These are phyloP conservation scores for Herpotrichia juniperi DNA, from an alignment of 2,329 filamentous ascomycete genomes.

Conservation along the genomic window DNA sequence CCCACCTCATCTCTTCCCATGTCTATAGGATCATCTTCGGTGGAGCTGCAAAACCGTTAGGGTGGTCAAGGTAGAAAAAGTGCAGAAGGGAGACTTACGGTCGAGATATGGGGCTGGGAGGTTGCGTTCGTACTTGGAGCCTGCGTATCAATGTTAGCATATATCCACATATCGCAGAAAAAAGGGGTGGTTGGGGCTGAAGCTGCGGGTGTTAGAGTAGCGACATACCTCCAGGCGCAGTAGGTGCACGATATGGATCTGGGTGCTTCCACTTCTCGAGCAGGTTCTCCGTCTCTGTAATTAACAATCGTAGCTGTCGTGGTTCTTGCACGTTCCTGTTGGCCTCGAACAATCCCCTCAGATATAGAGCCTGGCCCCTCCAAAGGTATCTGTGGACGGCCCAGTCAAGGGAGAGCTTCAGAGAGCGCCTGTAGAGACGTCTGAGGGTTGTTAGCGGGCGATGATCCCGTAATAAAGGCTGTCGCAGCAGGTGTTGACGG, in stretches of 20 bases:
- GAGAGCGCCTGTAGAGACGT: slow-evolving; percentile 83
- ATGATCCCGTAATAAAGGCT: slow-evolving; percentile 14
- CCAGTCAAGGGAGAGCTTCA: slow-evolving; percentile 96
- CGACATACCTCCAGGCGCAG: slow-evolving; percentile 83
- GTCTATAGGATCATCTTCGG: slow-evolving; percentile 45
- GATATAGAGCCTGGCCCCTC: slow-evolving; percentile 95
- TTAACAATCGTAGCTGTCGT: slow-evolving; percentile 79
- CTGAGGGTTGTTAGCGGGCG: slow-evolving; percentile 50
- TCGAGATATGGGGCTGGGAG: slow-evolving; percentile 79
- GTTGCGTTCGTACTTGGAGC: slow-evolving; percentile 96
- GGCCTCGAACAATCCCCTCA: slow-evolving; percentile 91
- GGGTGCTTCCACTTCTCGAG: slow-evolving; percentile 97
- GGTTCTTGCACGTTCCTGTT: slow-evolving; percentile 86
- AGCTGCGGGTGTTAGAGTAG: no score
- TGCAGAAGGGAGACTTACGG: slow-evolving; percentile 70
- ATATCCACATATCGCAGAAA: no score
- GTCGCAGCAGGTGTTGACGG: slow-evolving; percentile 20
- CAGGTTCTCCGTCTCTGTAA: slow-evolving; percentile 86
- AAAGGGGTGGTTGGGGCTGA: no score
- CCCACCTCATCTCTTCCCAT: not conserved
- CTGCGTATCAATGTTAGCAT: slow-evolving; percentile 57
- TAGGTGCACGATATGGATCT: slow-evolving; percentile 87
- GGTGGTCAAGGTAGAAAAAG: not conserved
- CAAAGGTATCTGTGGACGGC: slow-evolving; percentile 89
- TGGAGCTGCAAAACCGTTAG: slow-evolving; percentile 29